Conservation (phyloP, 306 rosid species). For the Cicer arietinum region DNA sequence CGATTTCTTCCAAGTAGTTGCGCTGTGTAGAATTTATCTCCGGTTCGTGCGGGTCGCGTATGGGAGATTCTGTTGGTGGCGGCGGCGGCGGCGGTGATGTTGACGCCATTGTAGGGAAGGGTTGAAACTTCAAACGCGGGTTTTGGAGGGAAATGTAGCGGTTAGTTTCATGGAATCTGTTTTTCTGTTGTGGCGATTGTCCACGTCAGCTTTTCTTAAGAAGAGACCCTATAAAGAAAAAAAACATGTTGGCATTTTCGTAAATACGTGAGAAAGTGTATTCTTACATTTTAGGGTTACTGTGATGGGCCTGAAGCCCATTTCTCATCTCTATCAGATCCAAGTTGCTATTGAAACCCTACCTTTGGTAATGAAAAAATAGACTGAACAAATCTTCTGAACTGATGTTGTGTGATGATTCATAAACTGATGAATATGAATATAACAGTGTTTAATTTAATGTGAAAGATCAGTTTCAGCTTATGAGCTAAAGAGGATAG, state of each 20-base stretch:
- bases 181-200: not conserved
- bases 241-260: not conserved
- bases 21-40: not conserved
- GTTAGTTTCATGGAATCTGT: not conserved
- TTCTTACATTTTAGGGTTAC: not conserved
- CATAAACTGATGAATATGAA: too few species aligned
- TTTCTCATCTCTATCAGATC: not conserved
- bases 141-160: conserved; percentile 30
- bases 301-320: not conserved
- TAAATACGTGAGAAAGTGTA: not conserved
- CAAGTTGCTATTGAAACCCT: too few species aligned
- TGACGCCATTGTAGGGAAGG: conserved; percentile 12
- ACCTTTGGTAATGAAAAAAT: too few species aligned
- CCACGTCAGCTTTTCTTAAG: conserved; percentile 9
- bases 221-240: too few species aligned
- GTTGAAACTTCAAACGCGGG: not conserved
- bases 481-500: too few species aligned
- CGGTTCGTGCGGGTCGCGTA: not conserved
- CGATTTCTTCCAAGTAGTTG: not conserved
- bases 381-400: too few species aligned
- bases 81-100: not conserved
- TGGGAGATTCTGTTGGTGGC: not conserved
- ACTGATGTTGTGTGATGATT: too few species aligned
- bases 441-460: too few species aligned
- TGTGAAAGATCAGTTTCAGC: too few species aligned